Conservation (phyloP, 2,329 filamentous ascomycete species). For the Cladosporium halotolerans region DNA sequence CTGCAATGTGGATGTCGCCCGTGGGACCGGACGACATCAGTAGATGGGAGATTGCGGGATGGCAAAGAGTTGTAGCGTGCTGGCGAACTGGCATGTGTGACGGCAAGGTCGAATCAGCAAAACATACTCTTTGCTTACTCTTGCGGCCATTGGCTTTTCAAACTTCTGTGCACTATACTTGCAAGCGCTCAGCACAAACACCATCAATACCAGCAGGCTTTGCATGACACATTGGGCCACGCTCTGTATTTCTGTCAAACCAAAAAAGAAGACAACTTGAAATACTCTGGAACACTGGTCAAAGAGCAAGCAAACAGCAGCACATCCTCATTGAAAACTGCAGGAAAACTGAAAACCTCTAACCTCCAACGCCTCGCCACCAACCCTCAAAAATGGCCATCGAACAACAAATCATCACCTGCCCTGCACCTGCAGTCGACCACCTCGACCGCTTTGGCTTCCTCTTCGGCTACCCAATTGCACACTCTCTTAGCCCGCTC, state of each 20-base stretch:
- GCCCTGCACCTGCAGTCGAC: constrained; percentile 20
- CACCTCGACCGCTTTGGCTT: constrained; percentile 47
- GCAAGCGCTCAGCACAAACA: too few species aligned
- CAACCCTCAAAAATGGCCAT: background rate
- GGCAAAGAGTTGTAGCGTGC: constrained; percentile 10
- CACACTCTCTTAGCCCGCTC: constrained; percentile 51
- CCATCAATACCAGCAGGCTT: too few species aligned
- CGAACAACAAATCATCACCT: constrained; percentile 17
- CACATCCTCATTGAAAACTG: background rate
- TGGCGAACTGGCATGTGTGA: too few species aligned
- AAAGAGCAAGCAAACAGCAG: too few species aligned
- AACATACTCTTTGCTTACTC: too few species aligned
- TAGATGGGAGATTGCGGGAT: constrained; percentile 5
- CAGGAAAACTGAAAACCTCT: background rate
- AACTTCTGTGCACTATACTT: too few species aligned
- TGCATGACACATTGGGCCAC: too few species aligned
- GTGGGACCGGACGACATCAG: background rate
- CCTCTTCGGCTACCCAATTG: constrained; percentile 52
- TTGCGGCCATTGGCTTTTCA: too few species aligned
- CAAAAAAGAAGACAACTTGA: too few species aligned
- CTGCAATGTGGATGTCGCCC: constrained; percentile 2
- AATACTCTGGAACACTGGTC: too few species aligned
- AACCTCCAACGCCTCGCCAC: background rate
- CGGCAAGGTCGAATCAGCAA: too few species aligned
- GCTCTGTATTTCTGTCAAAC: too few species aligned